phyloP scores from a whole-genome alignment of 768 basidiomycete species.

The Lentinula raphanica region DNA sequence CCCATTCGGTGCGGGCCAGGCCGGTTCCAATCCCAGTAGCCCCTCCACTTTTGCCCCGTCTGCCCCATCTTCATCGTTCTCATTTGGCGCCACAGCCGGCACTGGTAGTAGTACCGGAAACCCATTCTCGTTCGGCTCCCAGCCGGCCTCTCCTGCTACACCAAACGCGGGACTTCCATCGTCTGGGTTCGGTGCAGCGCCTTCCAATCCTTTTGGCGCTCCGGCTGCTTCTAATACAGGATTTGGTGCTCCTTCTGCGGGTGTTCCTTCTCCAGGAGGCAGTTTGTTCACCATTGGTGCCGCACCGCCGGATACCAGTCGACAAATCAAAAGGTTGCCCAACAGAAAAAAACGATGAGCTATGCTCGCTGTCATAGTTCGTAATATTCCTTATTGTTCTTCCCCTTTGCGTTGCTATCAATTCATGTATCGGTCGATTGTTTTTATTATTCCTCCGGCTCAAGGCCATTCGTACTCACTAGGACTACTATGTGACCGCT shows the following conservation, averaged over 20 bases:
- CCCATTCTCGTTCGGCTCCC: constrained; percentile 50
- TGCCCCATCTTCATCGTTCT: constrained; percentile 34
- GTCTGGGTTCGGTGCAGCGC: constrained; percentile 30
- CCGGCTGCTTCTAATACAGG: constrained; percentile 29
- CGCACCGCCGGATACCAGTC: constrained; percentile 34
- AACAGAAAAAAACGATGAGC: constrained; percentile 29
- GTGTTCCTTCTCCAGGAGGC: constrained; percentile 27
- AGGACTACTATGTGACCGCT: not conserved
- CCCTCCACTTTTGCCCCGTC: constrained; percentile 50
- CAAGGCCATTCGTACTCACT: not conserved
- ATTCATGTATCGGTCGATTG: not conserved
- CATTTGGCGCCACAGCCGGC: constrained; percentile 38
- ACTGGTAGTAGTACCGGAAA: constrained; percentile 24
- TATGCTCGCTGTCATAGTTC: not conserved
- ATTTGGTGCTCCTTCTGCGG: constrained; percentile 11
- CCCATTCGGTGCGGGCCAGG: constrained; percentile 38
- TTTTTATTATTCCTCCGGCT: not conserved
- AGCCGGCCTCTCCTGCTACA: constrained; percentile 54
- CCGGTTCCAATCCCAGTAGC: constrained; percentile 48
- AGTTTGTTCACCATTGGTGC: constrained; percentile 59
- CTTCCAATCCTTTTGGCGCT: constrained; percentile 42
- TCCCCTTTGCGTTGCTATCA: not conserved
- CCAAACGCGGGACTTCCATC: constrained; percentile 34
- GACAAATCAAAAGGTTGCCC: constrained; percentile 54
- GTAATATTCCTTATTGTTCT: not conserved